Base-by-base conservation (phyloP, 2,329 filamentous ascomycete genomes). In the Pestalotiopsis sp. region DNA sequence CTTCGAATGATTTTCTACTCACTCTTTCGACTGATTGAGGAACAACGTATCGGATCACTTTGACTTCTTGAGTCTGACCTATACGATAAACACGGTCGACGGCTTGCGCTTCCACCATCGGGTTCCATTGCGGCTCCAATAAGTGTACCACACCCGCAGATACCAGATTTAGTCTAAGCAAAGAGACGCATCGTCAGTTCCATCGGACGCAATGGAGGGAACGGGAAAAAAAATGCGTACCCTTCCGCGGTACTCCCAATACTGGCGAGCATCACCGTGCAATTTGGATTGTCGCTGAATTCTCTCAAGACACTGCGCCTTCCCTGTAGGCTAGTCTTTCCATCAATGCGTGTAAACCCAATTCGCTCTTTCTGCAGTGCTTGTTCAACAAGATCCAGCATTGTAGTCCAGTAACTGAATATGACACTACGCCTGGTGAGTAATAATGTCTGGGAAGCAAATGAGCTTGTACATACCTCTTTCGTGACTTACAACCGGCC, bases 231-330 rank as follows among this genome's bases (percentile, higher is more conserved):
- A 6, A 39, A 39, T 39, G 36, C 59, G 17, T 73, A 78, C 77
- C 77, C 77, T 72, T 79, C 78, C 0, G 72, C 78, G 0, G 70
- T 74, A 45, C 72, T 75, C 0, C 77, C 77, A 13, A 80, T 77
- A 17, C 66, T 78, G 1, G 77, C 76, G 0, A 81, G 72, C 70
- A 81, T 77, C 0, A 80, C 68, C 1, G 61, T 74, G 68, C 74
- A 78, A 1, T 38, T 38, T 0, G 61, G 14, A 23, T 77, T 69
- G 0, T 57, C 41, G 11, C 62, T 65, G 23, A 79, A 80, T 12
- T 36, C 36, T 0, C 45, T 36, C 6, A 77, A 27, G 0, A 74
- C 69, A 0, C 62, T 4, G 9, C 27, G 11, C 4, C 77, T 27
- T 11, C 67, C 20, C 5, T 6, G n/a, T 36, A 62, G 59, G 7